A percentile compares a stretch with the other conserved stretches of the same genome.
phyloP scores from a whole-genome alignment of 192 early-diverging fungal genomes.

The Podila clonocystis region DNA sequence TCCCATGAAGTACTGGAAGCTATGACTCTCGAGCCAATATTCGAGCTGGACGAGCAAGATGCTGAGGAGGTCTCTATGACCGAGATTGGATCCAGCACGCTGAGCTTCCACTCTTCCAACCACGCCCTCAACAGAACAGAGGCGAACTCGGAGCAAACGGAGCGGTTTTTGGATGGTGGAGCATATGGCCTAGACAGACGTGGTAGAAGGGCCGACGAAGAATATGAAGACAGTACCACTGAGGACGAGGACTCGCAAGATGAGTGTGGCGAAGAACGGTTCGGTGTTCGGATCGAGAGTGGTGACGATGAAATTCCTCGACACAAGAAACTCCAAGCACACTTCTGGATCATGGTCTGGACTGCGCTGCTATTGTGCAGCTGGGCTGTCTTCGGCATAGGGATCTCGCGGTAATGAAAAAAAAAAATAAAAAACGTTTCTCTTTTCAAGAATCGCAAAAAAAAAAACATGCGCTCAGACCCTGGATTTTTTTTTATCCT shows the following conservation, averaged over 20 bases:
- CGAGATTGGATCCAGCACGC: slow-evolving; percentile 9
- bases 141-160: not conserved
- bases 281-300: slow-evolving; percentile 45
- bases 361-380: slow-evolving; percentile 23
- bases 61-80: slow-evolving; percentile 44
- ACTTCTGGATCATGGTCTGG: slow-evolving; percentile 48
- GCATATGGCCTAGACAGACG: not conserved
- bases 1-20: slow-evolving; percentile 47
- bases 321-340: slow-evolving; percentile 28
- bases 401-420: slow-evolving; percentile 14
- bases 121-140: not conserved
- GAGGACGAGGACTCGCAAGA: slow-evolving; percentile 16
- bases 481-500: not conserved
- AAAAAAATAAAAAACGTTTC: too few species aligned
- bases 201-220: not conserved
- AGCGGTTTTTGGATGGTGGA: not conserved
- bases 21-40: slow-evolving; percentile 37
- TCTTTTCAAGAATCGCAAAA: not conserved
- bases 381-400: slow-evolving; percentile 41
- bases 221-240: not conserved
- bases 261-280: slow-evolving; percentile 37
- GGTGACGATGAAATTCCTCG: slow-evolving; percentile 44
- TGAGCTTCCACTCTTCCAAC: not conserved
- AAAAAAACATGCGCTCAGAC: not conserved
- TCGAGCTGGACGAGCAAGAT: slow-evolving; percentile 41